Evolutionary conservation across 768 basidiomycete genomes (phyloP).

Genomic region (Macrolepiota dolichaula): DNA sequence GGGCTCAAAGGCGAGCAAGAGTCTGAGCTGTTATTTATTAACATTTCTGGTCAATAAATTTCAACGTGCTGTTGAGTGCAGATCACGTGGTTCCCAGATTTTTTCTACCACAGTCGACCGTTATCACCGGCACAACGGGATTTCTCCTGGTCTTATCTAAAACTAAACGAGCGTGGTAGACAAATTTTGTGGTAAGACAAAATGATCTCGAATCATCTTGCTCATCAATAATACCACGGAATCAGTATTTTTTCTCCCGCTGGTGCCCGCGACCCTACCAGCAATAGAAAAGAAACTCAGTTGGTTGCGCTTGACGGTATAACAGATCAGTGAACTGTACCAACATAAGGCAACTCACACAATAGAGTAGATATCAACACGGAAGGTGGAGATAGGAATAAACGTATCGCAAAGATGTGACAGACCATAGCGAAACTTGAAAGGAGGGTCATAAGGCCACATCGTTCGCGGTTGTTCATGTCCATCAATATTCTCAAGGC

Average conservation of each 20-base stretch:
- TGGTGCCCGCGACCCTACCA: constrained; percentile 40
- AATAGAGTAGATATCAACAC: constrained; percentile 14
- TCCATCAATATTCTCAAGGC: constrained; percentile 39
- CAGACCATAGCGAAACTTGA: not conserved
- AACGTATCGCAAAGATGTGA: not conserved
- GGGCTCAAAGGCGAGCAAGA: too few species aligned
- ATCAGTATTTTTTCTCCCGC: constrained; percentile 45
- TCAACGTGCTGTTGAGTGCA: too few species aligned
- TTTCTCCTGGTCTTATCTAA: constrained; percentile 49
- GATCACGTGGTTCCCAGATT: too few species aligned
- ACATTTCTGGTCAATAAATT: too few species aligned
- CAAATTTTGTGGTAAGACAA: constrained; percentile 41
- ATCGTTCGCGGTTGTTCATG: constrained; percentile 34
- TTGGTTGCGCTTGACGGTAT: constrained; percentile 54
- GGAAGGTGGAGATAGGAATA: not conserved
- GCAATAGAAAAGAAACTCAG: constrained; percentile 31
- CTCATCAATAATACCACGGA: not conserved
- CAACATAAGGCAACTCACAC: too few species aligned
- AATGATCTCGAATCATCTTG: not conserved
- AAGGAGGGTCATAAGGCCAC: constrained; percentile 28
- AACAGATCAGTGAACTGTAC: too few species aligned
- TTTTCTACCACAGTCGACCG: constrained; percentile 22
- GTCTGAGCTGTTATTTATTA: too few species aligned
- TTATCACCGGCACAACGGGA: constrained; percentile 26
- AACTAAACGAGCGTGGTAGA: constrained; percentile 40